Conservation (phyloP, 169 alveolate species). For the Plasmodium vinckei region DNA sequence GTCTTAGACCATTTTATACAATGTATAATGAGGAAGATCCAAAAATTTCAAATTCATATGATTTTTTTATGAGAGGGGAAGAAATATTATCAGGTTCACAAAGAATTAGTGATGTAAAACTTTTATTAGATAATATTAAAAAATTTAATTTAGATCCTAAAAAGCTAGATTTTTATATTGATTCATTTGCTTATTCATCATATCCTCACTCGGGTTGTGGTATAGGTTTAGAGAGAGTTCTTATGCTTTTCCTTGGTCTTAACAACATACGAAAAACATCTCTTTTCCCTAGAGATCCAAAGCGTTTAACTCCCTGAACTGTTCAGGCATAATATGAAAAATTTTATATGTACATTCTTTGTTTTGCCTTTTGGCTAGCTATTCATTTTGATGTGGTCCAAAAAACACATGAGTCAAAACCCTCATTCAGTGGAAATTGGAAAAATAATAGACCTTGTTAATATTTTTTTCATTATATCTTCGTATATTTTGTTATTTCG, state of each 20-base stretch:
- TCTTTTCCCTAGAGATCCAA: slow-evolving; percentile 99
- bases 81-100: slow-evolving; percentile 99
- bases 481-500: no score
- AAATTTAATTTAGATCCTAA: slow-evolving; percentile 91
- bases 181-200: slow-evolving; percentile 97
- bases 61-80: slow-evolving; percentile 99
- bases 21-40: slow-evolving; percentile 93
- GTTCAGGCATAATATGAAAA: neutral
- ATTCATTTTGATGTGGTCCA: no score
- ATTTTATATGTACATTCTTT: no score
- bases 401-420: no score
- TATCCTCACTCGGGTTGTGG: slow-evolving; percentile 99
- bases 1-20: slow-evolving; percentile 99
- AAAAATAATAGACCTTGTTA: no score
- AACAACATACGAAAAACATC: slow-evolving; percentile 97
- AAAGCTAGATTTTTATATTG: slow-evolving; percentile 94
- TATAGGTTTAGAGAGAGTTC: slow-evolving; percentile 99
- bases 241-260: slow-evolving; percentile 95
- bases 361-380: no score
- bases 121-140: slow-evolving; percentile 87
- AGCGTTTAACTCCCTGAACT: slow-evolving; percentile 95
- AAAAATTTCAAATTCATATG: slow-evolving; percentile 94
- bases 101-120: slow-evolving; percentile 97
- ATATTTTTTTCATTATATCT: no score
- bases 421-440: no score